These are phyloP conservation scores for Fusarium stilboides DNA, from an alignment of 2,329 filamentous ascomycete species.

Conservation along the genomic window DNA sequence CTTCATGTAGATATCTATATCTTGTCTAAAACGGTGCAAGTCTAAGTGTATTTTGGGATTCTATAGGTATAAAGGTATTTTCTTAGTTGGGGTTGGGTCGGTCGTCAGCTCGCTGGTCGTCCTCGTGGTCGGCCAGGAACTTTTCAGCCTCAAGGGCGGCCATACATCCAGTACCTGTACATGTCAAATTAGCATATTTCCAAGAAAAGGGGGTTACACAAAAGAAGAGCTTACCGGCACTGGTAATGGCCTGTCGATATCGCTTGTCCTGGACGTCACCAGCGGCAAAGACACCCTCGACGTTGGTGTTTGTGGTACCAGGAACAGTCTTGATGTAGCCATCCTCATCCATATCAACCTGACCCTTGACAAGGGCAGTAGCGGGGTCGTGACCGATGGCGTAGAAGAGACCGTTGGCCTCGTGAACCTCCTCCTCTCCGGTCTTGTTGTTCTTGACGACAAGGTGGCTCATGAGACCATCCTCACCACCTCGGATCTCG, in stretches of 20 bases:
- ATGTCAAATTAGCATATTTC: too few relatives aligned
- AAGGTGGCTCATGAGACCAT: slow-evolving; percentile 90
- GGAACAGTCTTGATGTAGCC: slow-evolving; percentile 92
- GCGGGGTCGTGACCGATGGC: slow-evolving; percentile 97
- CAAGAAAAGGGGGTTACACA: too few relatives aligned
- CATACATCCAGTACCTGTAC: slow-evolving; percentile 93
- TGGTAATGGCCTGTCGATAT: slow-evolving; percentile 97
- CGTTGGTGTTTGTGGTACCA: slow-evolving; percentile 88
- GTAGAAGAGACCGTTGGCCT: slow-evolving; percentile 96
- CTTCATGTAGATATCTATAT: slow-evolving; percentile 42
- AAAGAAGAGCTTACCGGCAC: too few relatives aligned
- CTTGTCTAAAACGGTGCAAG: slow-evolving; percentile 38
- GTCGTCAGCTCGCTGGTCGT: slow-evolving; percentile 33
- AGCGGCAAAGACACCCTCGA: slow-evolving; percentile 94
- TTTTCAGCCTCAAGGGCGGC: slow-evolving; percentile 97
- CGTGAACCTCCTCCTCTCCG: slow-evolving; percentile 84
- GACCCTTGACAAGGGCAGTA: slow-evolving; percentile 89
- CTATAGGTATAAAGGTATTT: slow-evolving; percentile 20
- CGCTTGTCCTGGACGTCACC: slow-evolving; percentile 99
- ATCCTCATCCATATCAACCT: slow-evolving; percentile 89
- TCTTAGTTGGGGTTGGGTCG: slow-evolving; percentile 35
- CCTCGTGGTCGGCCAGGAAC: slow-evolving; percentile 83
- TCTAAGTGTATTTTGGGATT: slow-evolving; percentile 42
- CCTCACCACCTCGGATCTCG: slow-evolving; percentile 88
- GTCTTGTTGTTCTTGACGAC: slow-evolving; percentile 84